phyloP scores from a whole-genome alignment of 164 flowering plant genomes.

The Nelumbo lutea region DNA sequence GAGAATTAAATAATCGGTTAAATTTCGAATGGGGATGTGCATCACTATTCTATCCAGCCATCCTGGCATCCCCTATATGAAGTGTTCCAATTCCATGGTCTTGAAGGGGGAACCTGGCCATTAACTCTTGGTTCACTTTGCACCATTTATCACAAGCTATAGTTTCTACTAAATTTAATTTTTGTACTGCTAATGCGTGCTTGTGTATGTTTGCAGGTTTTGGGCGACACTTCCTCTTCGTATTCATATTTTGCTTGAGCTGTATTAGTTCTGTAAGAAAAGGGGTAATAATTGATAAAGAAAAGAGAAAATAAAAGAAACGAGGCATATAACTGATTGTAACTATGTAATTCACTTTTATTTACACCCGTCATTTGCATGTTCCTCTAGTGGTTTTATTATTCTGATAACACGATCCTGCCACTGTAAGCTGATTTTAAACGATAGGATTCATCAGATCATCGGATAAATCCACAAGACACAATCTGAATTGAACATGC shows the following conservation, averaged over 20 bases:
- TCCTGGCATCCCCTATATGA: too few relatives aligned
- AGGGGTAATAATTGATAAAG: slow-evolving; percentile 6
- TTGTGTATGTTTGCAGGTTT: slow-evolving; percentile 48
- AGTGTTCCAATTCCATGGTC: too few relatives aligned
- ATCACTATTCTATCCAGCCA: too few relatives aligned
- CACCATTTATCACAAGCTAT: background rate
- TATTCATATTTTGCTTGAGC: slow-evolving; percentile 92
- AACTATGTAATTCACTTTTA: too few relatives aligned
- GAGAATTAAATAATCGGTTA: too few relatives aligned
- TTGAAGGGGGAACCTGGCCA: too few relatives aligned
- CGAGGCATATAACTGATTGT: background rate
- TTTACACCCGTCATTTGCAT: too few relatives aligned
- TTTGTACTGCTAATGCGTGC: background rate
- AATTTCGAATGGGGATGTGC: too few relatives aligned
- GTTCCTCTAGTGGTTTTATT: background rate
- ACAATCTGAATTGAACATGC: slow-evolving; percentile 61
- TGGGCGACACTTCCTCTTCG: slow-evolving; percentile 92
- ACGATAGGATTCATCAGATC: slow-evolving; percentile 71
- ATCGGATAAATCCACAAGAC: slow-evolving; percentile 75
- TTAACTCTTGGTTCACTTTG: too few relatives aligned
- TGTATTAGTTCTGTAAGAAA: slow-evolving; percentile 1
- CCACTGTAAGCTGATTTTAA: slow-evolving; percentile 12
- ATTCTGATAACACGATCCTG: background rate
- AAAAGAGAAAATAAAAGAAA: background rate
- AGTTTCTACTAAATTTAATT: background rate